Evolutionary conservation across 2,329 filamentous ascomycete species (phyloP), one percentile per base, ranked within the genome.

Genomic region (Colletotrichum cuscutae): DNA sequence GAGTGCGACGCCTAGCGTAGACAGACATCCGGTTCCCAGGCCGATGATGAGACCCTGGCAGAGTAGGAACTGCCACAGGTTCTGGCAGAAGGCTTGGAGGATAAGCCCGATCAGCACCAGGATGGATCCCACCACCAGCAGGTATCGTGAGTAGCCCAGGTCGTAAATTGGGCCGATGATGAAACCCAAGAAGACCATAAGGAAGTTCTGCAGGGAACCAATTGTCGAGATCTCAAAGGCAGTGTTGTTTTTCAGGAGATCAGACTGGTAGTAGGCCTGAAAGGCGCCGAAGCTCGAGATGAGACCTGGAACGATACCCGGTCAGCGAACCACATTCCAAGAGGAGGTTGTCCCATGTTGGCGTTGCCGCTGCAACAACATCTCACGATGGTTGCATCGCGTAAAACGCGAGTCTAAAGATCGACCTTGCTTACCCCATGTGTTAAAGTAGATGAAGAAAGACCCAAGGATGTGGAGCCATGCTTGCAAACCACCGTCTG

Each of bases 281-380:
- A 88, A 90, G 5, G 87, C 84, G 6, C 88, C 88, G 70, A 88
- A 89, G 22, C 84, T 76, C 65, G 78, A 80, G n/a, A 80, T 73
- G 9, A 81, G 76, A 6, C 81, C 80, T 89, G 4, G 8, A 22
- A n/a, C 8, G 42, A 9, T 22, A 49, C 42, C 42, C 42, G 5
- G 42, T 49, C 42, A 49, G 42, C 42, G 15, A n/a, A 22, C 42
- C 19, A 22, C 42, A 9, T 49, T 22, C 19, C 15, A 24, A 19
- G 26, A n/a, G 30, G 35, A 35, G 35, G 13, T 52, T 11, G 8
- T n/a, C 26, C 32, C 19, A 26, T 22, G 35, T 32, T 42, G n/a
- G 28, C 19, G 54, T 8, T 1, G 19, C 53, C 15, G 6, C 30
- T 22, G 11, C 15, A n/a, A 15, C 5, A 7, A 24, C 30, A 42